Evolutionary conservation across 2,329 filamentous ascomycete genomes (phyloP), one percentile per base, ranked within the genome.

Genomic region (Pseudogymnoascus sp.): DNA sequence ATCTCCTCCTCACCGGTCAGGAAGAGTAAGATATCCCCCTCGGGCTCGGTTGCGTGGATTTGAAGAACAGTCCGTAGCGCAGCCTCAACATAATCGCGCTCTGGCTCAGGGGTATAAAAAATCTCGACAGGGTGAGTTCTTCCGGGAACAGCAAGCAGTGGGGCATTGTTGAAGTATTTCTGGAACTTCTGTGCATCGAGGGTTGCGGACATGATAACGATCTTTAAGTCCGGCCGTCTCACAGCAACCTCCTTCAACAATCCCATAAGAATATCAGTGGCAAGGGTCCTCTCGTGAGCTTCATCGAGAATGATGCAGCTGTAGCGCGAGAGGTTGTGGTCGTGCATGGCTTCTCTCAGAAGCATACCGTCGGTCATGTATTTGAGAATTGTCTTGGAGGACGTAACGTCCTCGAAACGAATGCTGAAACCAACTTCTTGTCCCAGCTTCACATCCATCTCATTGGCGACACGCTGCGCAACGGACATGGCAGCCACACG

Each of bases 291-390:
- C 78, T 99, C 95, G 86, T 99, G 95, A 63, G 96, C 95, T 77
- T 99, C 95, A 76, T 99, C 95, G 66, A 99, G 88, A 77, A 99
- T 97, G 74, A 99, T 97, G 72, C 91, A 96, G 80, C 91, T 95
- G 79, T 99, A 99, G 63, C 93, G 89, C 61, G 84, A 88, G 78
- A 99, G 85, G 70, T 96, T 85, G 73, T 93, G 90, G 76, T 99
- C 95, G 77, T 97, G 88, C 87, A 99, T 96, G 64, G 95, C 93
- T 78, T 99, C 95, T 72, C 95, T 83, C 72, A 97, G 82, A 71
- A 99, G 86, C 89, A 99, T 97, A 85, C 96, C 96, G 74, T 99
- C 95, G 50, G 96, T 99, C 95, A 99, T 99, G 81, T 99, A 99
- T 81, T 99, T 99, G 74, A 99, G 85, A 66, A 96, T 85, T 1